These are phyloP conservation scores for Phytopythium helicoides DNA, from an alignment of 352 stramenopile genomes.

Conservation along the genomic window DNA sequence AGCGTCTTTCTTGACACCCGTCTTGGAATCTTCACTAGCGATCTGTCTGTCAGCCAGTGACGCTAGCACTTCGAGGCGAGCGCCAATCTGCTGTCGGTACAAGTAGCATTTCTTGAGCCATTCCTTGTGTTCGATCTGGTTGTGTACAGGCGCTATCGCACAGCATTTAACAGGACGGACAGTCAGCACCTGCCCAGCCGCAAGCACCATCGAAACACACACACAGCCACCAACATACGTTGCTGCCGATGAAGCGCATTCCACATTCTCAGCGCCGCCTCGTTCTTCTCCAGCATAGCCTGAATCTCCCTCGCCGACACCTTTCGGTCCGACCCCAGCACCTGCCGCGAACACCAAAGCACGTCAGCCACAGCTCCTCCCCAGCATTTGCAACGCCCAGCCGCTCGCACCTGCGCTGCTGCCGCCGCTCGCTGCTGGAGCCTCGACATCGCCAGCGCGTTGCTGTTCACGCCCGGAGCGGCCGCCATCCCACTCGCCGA, in stretches of 20 bases:
- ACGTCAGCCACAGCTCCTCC: neutral
- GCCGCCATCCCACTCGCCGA: neutral
- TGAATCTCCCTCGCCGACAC: slow-evolving; percentile 67
- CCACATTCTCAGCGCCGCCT: slow-evolving; percentile 70
- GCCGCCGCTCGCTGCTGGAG: slow-evolving; percentile 64
- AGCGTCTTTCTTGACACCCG: neutral
- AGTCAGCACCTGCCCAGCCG: neutral
- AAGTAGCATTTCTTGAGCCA: slow-evolving; percentile 65
- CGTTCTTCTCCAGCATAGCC: slow-evolving; percentile 86
- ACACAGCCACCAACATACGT: slow-evolving; percentile 40
- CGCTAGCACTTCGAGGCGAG: slow-evolving; percentile 67
- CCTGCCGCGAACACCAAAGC: slow-evolving; percentile 9
- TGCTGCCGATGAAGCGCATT: slow-evolving; percentile 70
- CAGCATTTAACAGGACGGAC: neutral
- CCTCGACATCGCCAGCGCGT: slow-evolving; percentile 5
- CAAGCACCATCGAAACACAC: neutral
- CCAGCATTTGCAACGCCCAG: neutral
- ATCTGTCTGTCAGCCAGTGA: slow-evolving; percentile 83
- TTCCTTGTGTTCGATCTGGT: slow-evolving; percentile 60
- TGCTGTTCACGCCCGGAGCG: neutral
- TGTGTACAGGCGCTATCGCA: slow-evolving; percentile 44
- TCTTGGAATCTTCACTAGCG: slow-evolving; percentile 51
- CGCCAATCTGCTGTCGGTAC: slow-evolving; percentile 69
- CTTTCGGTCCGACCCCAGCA: slow-evolving; percentile 46
- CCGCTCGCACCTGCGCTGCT: slow-evolving; percentile 39